phyloP scores from a whole-genome alignment of 495 filamentous ascomycete genomes.

The Xylaria acuta region DNA sequence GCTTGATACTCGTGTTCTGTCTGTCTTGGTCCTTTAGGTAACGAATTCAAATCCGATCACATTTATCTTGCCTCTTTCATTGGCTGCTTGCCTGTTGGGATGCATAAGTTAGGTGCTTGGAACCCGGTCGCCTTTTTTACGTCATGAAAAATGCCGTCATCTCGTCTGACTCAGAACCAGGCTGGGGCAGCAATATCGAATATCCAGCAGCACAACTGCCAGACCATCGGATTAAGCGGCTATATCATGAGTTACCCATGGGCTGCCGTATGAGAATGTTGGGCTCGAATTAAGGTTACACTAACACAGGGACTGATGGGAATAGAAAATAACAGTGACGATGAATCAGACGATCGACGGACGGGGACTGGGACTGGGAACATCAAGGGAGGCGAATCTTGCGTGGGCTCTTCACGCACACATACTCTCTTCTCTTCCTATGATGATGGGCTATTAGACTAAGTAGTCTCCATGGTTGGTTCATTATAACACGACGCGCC shows the following conservation, averaged over 20 bases:
- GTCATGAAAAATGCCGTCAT: constrained; percentile 16
- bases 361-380: too few species aligned
- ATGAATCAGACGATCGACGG: too few species aligned
- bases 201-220: not conserved
- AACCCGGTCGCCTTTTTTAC: not conserved
- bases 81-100: not conserved
- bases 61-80: not conserved
- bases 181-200: constrained; percentile 1
- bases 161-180: constrained; percentile 20
- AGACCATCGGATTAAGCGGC: not conserved
- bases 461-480: too few species aligned
- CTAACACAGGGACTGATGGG: not conserved
- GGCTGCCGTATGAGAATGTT: not conserved
- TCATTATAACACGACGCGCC: not conserved
- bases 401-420: too few species aligned
- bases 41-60: not conserved
- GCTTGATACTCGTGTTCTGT: not conserved
- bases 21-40: not conserved
- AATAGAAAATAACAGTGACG: too few species aligned
- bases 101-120: not conserved
- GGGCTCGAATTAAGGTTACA: not conserved
- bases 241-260: not conserved
- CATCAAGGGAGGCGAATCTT: too few species aligned
- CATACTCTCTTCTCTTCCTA: too few species aligned
- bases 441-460: too few species aligned